Conservation (phyloP, 768 basidiomycete species). For the Boletus insuetus region DNA sequence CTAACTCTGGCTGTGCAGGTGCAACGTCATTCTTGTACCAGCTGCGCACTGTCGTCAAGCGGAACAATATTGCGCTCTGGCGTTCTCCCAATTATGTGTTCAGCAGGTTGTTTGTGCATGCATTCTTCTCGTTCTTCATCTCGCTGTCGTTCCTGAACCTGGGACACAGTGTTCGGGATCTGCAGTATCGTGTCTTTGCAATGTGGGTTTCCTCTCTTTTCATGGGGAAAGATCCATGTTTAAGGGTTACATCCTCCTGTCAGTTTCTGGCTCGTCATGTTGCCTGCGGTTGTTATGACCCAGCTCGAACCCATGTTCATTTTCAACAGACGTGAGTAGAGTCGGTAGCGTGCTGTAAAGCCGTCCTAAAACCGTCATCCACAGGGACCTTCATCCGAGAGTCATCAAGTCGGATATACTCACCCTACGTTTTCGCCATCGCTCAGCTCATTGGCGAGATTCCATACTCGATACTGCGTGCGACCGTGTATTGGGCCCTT, state of each 20-base stretch:
- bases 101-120: slow-evolving; percentile 75
- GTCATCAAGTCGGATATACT: slow-evolving; percentile 82
- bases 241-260: neutral
- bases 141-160: slow-evolving; percentile 80
- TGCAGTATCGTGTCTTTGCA: slow-evolving; percentile 80
- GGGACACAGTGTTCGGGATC: slow-evolving; percentile 57
- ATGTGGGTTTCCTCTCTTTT: slow-evolving; percentile 45
- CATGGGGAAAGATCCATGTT: neutral
- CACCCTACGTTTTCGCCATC: slow-evolving; percentile 79
- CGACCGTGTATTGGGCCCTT: slow-evolving; percentile 69
- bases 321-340: slow-evolving; percentile 49
- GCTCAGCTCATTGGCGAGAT: slow-evolving; percentile 80
- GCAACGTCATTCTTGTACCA: slow-evolving; percentile 78
- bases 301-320: slow-evolving; percentile 78
- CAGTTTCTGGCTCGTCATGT: slow-evolving; percentile 64
- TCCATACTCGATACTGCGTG: slow-evolving; percentile 72
- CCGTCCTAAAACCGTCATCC: neutral
- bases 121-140: slow-evolving; percentile 66
- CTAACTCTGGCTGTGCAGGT: slow-evolving; percentile 38
- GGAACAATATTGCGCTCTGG: slow-evolving; percentile 75
- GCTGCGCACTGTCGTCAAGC: slow-evolving; percentile 58
- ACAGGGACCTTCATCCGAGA: slow-evolving; percentile 48
- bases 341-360: slow-evolving; percentile 22
- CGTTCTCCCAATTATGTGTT: slow-evolving; percentile 84
- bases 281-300: slow-evolving; percentile 74